Base-by-base conservation (phyloP, 306 rosid genomes). In the Vigna hirtella region DNA sequence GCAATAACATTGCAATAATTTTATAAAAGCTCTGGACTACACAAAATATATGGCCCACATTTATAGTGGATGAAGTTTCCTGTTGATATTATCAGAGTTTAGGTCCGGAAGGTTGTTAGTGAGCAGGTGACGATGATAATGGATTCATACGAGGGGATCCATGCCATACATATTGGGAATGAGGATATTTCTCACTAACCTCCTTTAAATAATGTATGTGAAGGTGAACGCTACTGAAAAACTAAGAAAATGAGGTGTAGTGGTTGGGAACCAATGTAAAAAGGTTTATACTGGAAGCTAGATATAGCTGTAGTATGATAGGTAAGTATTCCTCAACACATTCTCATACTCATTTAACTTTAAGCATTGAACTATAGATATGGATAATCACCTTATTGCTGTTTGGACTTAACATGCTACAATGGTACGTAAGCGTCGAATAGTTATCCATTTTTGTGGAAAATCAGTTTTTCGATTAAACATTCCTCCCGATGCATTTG, bases 131-230 rank as follows among this genome's bases (percentile, higher is more conserved):
- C 52, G 26, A 28, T 10, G 14, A 9, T 52, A 17, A 70, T 40
- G 71, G 50, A 50, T 61, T 50, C 4, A 70, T 32, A 0, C 9
- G 15, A 59, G 52, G 42, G 42, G 17, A 22, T 70, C 56, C 47
- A 26, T 77, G 36, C 66, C 67, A 28, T 40, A 51, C 5, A 11
- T 11, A 7, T 40, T 40, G 14, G 11, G 11, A 59, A 79, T 28
- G 51, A 49, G 76, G 75, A 4, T 69, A 5, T 36, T 79, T 40
- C 72, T 71, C 0, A 20, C 24, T 7, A 79, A 18, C 28, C 14
- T 49, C 73, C 59, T 38, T 40, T 49, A 50, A 50, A 78, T 32
- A 48, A 47, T 59, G 77, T 5, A 32, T n/a, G 3, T 49, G 55
- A 70, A 70, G 65, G 20, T 18, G 51, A 70, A 36, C 26, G 24